Conservation (phyloP, 78 protist species). For the Andalucia godoyi region DNA sequence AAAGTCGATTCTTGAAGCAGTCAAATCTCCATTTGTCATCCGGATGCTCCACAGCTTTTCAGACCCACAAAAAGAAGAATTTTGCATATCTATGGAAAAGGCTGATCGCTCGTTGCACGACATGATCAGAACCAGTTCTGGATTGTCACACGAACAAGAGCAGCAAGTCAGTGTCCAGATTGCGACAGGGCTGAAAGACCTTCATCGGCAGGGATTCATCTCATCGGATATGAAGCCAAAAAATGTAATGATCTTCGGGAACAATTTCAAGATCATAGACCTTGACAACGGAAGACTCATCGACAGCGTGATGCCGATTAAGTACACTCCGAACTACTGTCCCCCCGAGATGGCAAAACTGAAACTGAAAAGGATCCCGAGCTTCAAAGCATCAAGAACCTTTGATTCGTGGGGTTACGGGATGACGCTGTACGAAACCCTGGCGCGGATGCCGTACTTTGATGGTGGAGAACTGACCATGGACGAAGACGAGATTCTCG, state of each 20-base stretch:
- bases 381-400: background rate
- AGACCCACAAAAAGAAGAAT: too few relatives aligned
- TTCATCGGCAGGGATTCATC: background rate
- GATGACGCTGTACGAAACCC: background rate
- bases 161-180: too few relatives aligned
- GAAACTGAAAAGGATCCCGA: background rate
- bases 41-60: too few relatives aligned
- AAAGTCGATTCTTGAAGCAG: too few relatives aligned
- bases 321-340: constrained; percentile 2
- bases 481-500: too few relatives aligned
- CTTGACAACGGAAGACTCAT: background rate
- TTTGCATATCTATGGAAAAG: too few relatives aligned
- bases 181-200: background rate
- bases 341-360: constrained; percentile 9
- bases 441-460: background rate
- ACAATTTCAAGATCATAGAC: constrained; percentile 4
- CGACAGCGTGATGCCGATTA: background rate
- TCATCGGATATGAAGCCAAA: background rate
- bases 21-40: too few relatives aligned
- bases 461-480: background rate
- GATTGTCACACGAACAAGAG: too few relatives aligned
- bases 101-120: too few relatives aligned
- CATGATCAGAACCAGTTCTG: too few relatives aligned
- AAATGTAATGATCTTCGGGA: background rate
- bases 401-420: constrained; percentile 2